Evolutionary conservation across 1,139 yeast genomes (phyloP).

Genomic region (Wickerhamomyces sp.): DNA sequence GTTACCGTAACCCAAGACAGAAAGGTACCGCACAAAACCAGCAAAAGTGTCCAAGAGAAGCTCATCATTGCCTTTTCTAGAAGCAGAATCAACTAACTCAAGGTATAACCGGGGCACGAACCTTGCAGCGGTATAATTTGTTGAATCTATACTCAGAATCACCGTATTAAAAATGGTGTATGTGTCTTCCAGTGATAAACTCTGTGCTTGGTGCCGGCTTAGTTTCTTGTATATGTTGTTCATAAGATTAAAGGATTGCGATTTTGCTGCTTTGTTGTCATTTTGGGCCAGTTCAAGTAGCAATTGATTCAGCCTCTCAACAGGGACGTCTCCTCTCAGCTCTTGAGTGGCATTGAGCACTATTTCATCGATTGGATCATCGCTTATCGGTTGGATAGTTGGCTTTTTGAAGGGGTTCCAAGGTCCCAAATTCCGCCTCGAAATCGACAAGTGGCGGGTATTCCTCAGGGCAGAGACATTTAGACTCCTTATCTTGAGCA

Average conservation of each 20-base stretch:
- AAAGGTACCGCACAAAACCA: constrained; percentile 14
- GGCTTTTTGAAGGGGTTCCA: constrained; percentile 10
- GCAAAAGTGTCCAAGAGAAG: constrained; percentile 8
- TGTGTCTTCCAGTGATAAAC: constrained; percentile 4
- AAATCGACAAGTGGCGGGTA: not conserved
- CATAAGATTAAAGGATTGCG: constrained; percentile 14
- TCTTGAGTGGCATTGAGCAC: constrained; percentile 11
- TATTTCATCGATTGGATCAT: constrained; percentile 5
- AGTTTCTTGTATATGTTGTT: constrained; percentile 16
- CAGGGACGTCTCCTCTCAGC: constrained; percentile 4
- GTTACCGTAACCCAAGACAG: constrained; percentile 14
- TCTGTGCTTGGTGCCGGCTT: constrained; percentile 9
- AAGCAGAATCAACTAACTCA: constrained; percentile 10
- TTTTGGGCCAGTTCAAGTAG: constrained; percentile 1
- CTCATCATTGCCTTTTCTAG: not conserved
- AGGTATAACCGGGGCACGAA: constrained; percentile 21
- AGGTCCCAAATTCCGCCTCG: not conserved
- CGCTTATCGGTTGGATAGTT: constrained; percentile 2
- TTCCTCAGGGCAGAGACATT: not conserved
- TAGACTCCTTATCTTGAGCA: too few relatives aligned
- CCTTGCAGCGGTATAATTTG: constrained; percentile 18
- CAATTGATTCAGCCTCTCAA: constrained; percentile 3
- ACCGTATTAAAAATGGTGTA: constrained; percentile 9
- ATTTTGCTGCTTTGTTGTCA: not conserved
- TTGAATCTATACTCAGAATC: constrained; percentile 6